Base-by-base conservation (phyloP, 345 rosid species). In the Hypericum androsaemum region DNA sequence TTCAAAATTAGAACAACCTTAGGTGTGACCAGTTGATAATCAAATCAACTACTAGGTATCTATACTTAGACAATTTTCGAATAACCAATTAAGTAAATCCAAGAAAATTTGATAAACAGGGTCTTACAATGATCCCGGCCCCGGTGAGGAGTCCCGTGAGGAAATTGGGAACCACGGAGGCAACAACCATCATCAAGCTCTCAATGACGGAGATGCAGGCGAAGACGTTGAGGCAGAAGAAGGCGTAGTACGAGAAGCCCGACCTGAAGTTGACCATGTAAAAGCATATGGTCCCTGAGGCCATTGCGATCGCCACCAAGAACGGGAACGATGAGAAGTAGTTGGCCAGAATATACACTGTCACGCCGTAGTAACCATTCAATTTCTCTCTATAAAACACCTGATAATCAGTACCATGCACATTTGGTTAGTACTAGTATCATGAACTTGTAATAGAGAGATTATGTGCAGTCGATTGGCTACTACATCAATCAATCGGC, bases 141-240 rank as follows among this genome's bases (percentile, higher is more conserved):
- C 95, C 90, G 2, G 77, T 68, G 3, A 86, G 10, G 4, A 86
- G 79, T 64, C 90, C 95, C 82, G 70, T 86, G 60, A 86, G 51
- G 75, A 75, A 86, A 66, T 86, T 83, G n/a, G 95, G 88, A 64
- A 86, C 95, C 55, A 86, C 50, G 37, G 95, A 73, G 66, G 95
- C 95, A 41, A 80, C 59, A 62, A 86, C 83, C 95, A 86, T 86
- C 95, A 86, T 83, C 66, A 86, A 75, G 64, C 95, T 86, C 76
- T 86, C 95, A 47, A 86, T 75, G 6, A 83, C 90, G 51, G 86
- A 66, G 52, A 86, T 74, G 69, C 77, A 66, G 58, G 71, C 63
- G 60, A 78, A 78, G 53, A 86, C 65, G 67, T 86, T 80, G 62
- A 80, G 82, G 45, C 79, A 77, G 71, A 83, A 82, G 78, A 77